These are phyloP conservation scores for Dictyophora rubrovolvata DNA, from an alignment of 768 basidiomycete species.

Conservation along the genomic window DNA sequence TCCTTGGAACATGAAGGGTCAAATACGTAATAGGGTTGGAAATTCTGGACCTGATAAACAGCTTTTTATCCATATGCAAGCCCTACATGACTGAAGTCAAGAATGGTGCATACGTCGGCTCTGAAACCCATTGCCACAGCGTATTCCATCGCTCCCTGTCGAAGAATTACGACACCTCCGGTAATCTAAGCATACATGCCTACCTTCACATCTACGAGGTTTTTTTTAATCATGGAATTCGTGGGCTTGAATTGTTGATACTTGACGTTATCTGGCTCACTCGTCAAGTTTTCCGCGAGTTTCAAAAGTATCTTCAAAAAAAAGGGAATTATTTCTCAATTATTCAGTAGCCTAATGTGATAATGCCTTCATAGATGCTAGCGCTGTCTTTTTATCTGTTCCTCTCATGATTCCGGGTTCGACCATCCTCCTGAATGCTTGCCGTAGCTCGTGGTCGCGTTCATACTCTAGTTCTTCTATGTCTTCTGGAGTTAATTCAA, in stretches of 20 bases:
- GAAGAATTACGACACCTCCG: background rate
- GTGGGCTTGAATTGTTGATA: slow-evolving; percentile 70
- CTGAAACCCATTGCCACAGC: slow-evolving; percentile 69
- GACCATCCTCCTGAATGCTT: slow-evolving; percentile 63
- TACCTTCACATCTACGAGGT: slow-evolving; percentile 52
- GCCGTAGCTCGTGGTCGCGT: slow-evolving; percentile 56
- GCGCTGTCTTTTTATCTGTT: slow-evolving; percentile 51
- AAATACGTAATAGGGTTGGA: slow-evolving; percentile 68
- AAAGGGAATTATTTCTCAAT: slow-evolving; percentile 10
- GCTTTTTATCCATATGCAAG: background rate
- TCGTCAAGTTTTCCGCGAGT: slow-evolving; percentile 64
- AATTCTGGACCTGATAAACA: slow-evolving; percentile 46
- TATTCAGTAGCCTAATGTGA: slow-evolving; percentile 9
- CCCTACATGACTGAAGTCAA: background rate
- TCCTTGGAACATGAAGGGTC: slow-evolving; percentile 41
- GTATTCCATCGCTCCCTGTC: slow-evolving; percentile 62
- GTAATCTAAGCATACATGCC: background rate
- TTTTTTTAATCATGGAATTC: slow-evolving; percentile 54
- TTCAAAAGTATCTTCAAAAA: slow-evolving; percentile 47
- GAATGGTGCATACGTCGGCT: slow-evolving; percentile 40
- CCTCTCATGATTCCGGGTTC: slow-evolving; percentile 71
- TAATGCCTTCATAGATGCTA: slow-evolving; percentile 54
- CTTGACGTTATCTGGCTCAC: slow-evolving; percentile 63
- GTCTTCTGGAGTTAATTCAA: slow-evolving; percentile 5
- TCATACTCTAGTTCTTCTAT: slow-evolving; percentile 12